phyloP scores from a whole-genome alignment of 2,329 filamentous ascomycete genomes.

The Ceratocystiopsis minuta region DNA sequence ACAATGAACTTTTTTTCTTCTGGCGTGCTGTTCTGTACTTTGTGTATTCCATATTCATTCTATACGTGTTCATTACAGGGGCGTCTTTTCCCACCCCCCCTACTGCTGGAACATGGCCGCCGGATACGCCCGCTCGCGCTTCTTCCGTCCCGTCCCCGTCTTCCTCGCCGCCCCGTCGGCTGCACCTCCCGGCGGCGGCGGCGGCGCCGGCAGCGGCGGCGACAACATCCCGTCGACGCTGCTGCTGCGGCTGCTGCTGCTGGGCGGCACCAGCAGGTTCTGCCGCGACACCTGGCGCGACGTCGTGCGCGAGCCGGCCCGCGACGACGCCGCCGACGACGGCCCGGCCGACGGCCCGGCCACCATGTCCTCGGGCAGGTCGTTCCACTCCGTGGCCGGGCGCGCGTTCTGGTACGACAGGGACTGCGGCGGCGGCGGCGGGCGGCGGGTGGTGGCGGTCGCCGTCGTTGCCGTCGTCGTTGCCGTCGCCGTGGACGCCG shows the following conservation, averaged over 20 bases:
- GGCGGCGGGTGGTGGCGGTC: conserved; percentile 9
- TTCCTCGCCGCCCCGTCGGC: conserved; percentile 31
- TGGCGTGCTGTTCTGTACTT: conserved; percentile 2
- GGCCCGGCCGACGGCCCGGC: too few relatives aligned
- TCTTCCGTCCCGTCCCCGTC: conserved; percentile 24
- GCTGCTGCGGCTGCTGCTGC: neutral
- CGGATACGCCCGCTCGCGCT: conserved; percentile 43
- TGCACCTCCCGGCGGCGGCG: too few relatives aligned
- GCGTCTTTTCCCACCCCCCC: too few relatives aligned
- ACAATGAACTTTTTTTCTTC: too few relatives aligned
- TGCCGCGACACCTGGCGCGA: conserved; percentile 1
- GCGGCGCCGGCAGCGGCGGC: neutral
- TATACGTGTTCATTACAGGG: too few relatives aligned
- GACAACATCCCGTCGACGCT: neutral
- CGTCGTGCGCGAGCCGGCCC: conserved; percentile 3
- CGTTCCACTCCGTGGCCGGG: conserved; percentile 47
- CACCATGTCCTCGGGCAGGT: conserved; percentile 43
- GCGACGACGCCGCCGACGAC: conserved; percentile 6
- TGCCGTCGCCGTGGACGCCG: neutral
- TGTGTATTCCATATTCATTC: too few relatives aligned
- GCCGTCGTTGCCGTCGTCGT: conserved; percentile 6
- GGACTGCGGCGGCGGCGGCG: conserved; percentile 2
- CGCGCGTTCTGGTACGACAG: conserved; percentile 41
- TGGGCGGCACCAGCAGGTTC: conserved; percentile 7
- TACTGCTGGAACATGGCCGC: conserved; percentile 37